Conservation (phyloP, 2,329 filamentous ascomycete genomes). For the Alternaria atra region DNA sequence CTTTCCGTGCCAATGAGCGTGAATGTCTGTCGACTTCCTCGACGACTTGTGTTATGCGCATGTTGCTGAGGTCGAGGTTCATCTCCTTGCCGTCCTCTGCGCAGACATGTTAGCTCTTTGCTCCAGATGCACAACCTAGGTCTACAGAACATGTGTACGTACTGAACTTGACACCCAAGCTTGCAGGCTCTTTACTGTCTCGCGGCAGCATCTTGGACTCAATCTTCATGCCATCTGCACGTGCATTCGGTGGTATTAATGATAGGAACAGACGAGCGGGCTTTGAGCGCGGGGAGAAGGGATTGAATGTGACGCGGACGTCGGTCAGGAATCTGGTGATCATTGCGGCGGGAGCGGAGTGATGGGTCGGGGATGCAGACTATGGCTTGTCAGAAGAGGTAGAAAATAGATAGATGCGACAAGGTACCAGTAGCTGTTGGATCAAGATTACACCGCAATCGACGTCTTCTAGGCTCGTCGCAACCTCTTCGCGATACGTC, state of each 20-base stretch:
- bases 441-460: slow-evolving; percentile 1
- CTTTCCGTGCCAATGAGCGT: slow-evolving; percentile 79
- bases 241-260: slow-evolving; percentile 80
- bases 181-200: slow-evolving; percentile 71
- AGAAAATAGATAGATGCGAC: not conserved
- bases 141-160: slow-evolving; percentile 40
- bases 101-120: slow-evolving; percentile 24
- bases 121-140: not conserved
- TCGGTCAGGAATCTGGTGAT: slow-evolving; percentile 87
- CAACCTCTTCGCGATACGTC: slow-evolving; percentile 22
- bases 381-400: not conserved
- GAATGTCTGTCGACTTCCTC: slow-evolving; percentile 93
- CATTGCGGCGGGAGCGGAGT: slow-evolving; percentile 61
- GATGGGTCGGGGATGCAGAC: not conserved
- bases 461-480: slow-evolving; percentile 1
- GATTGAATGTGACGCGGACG: slow-evolving; percentile 88
- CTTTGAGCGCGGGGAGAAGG: slow-evolving; percentile 81
- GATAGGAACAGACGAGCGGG: slow-evolving; percentile 89
- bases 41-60: slow-evolving; percentile 85
- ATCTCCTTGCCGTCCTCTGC: slow-evolving; percentile 93
- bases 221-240: slow-evolving; percentile 77
- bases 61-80: slow-evolving; percentile 78
- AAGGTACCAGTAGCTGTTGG: not conserved
- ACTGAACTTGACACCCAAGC: slow-evolving; percentile 87
- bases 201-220: slow-evolving; percentile 78